Percentiles rank a stretch among this genome's conserved stretches.
Evolutionary conservation across 2,329 filamentous ascomycete genomes (phyloP).

Genomic region (Talaromyces sp.): DNA sequence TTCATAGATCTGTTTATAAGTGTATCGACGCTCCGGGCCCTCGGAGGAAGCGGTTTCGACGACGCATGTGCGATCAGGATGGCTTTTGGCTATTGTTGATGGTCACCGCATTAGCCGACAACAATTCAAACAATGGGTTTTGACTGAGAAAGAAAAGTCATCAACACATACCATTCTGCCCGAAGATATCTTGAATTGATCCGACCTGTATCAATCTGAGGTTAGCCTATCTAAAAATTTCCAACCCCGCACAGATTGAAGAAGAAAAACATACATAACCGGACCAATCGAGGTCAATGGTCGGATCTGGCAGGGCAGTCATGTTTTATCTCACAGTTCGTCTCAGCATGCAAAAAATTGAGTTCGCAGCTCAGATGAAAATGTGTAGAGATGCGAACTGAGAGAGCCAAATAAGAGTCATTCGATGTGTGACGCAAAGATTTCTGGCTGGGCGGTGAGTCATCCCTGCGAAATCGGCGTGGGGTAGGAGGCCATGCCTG

Average conservation of each 20-base stretch:
- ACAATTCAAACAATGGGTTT: not conserved
- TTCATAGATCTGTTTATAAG: conserved; percentile 81
- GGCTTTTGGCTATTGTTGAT: conserved; percentile 43
- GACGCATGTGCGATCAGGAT: conserved; percentile 65
- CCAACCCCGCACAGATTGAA: not conserved
- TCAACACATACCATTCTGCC: conserved; percentile 36
- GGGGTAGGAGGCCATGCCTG: conserved; percentile 5
- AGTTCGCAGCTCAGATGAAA: not conserved
- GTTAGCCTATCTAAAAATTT: conserved; percentile 1
- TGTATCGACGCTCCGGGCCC: conserved; percentile 63
- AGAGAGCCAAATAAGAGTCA: not conserved
- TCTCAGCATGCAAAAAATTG: not conserved
- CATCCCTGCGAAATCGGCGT: conserved; percentile 15
- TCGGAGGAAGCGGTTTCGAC: conserved; percentile 55
- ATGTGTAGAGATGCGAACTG: not conserved
- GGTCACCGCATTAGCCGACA: not conserved
- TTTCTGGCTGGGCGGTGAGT: conserved; percentile 13
- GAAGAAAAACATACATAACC: conserved; percentile 29
- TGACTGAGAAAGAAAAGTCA: not conserved
- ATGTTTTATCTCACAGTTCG: not conserved
- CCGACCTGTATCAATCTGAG: conserved; percentile 20
- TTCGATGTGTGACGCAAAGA: conserved; percentile 3
- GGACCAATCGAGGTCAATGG: conserved; percentile 42
- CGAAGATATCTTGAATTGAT: conserved; percentile 42
- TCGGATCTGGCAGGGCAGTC: conserved; percentile 34